These are phyloP conservation scores for Aspergillus nanangensis DNA, from an alignment of 495 filamentous ascomycete genomes.

Conservation along the genomic window DNA sequence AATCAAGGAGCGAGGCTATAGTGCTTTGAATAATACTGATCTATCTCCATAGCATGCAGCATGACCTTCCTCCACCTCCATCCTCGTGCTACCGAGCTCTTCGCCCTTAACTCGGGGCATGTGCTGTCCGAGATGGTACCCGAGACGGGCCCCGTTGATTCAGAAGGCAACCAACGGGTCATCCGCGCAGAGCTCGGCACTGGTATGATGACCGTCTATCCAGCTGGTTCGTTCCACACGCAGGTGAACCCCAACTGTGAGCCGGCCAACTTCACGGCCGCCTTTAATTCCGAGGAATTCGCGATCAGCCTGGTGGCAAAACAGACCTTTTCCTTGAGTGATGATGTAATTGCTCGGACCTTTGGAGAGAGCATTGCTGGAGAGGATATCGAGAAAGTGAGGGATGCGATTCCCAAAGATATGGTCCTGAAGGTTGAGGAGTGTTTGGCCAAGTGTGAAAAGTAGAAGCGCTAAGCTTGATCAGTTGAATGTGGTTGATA, in stretches of 20 bases:
- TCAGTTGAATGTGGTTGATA: slow-evolving; percentile 8
- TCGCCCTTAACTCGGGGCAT: slow-evolving; percentile 33
- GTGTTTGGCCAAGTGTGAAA: slow-evolving; percentile 23
- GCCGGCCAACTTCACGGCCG: slow-evolving; percentile 23
- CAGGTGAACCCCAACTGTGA: slow-evolving; percentile 46
- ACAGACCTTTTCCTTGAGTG: slow-evolving; percentile 14
- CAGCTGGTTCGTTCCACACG: slow-evolving; percentile 40
- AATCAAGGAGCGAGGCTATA: slow-evolving; percentile 7
- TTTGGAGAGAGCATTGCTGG: slow-evolving; percentile 23
- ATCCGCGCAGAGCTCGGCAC: slow-evolving; percentile 26
- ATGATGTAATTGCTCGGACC: slow-evolving; percentile 15
- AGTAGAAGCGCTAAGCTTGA: slow-evolving; percentile 9
- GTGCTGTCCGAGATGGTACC: slow-evolving; percentile 39
- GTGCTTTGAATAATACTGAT: neutral
- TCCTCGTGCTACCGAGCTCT: slow-evolving; percentile 39
- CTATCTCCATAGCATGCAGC: slow-evolving; percentile 30
- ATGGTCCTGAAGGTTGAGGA: slow-evolving; percentile 20
- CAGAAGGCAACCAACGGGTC: slow-evolving; percentile 20
- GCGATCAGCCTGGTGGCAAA: slow-evolving; percentile 15
- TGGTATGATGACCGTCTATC: slow-evolving; percentile 46
- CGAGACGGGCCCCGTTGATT: slow-evolving; percentile 23
- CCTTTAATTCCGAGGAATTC: slow-evolving; percentile 21
- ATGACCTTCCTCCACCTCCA: slow-evolving; percentile 43
- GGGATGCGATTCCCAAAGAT: slow-evolving; percentile 13
- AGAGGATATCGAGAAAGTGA: slow-evolving; percentile 22